Evolutionary conservation across 768 basidiomycete species (phyloP), one percentile per base, ranked within the genome.

Genomic region (Imleria badia): DNA sequence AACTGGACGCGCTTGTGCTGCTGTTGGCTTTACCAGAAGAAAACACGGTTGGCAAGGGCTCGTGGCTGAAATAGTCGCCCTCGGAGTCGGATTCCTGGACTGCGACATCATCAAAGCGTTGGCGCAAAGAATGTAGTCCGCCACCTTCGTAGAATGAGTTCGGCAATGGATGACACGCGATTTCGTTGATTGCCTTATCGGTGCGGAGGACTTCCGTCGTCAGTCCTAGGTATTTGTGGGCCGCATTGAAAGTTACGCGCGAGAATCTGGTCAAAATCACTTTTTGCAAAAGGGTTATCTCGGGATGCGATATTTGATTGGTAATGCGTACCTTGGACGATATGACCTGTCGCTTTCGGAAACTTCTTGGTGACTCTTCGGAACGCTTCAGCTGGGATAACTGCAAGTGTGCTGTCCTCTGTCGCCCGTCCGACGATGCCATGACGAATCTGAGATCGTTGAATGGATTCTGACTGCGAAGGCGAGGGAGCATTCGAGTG

Each of bases 371-470:
- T 98, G 38, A 99, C 75, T 46, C 94, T 80, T 51, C 89, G 80
- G 73, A 99, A 99, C 5, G 96, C 97, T 69, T 98, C 94, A 3
- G 97, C 96, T 23, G 97, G 97, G 51, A 99, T 98, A 11, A 99
- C 96, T n/a, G 96, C 97, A 19, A 99, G 76, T 2, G 97, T 98
- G 6, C 91, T 91, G 64, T 99, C 97, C 50, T 91, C 89, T 6
- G 88, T 87, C 8, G 97, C 97, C 35, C 96, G 80, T n/a, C 94
- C 95, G 20, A 98, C 85, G 6, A 89, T 85, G 6, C 89, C 89
- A 62, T 85, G 81, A 62, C 83, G 82, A 41, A 77, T 64, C 43
- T 77, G 74, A 41, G 62, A 55, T 31, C 50, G 62, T 1, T 51
- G 62, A 30, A 49, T 48, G 11, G 67, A 73, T 19, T 66, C 62